Conservation (phyloP, 768 basidiomycete species). For the Boletus vermiculosoides region DNA sequence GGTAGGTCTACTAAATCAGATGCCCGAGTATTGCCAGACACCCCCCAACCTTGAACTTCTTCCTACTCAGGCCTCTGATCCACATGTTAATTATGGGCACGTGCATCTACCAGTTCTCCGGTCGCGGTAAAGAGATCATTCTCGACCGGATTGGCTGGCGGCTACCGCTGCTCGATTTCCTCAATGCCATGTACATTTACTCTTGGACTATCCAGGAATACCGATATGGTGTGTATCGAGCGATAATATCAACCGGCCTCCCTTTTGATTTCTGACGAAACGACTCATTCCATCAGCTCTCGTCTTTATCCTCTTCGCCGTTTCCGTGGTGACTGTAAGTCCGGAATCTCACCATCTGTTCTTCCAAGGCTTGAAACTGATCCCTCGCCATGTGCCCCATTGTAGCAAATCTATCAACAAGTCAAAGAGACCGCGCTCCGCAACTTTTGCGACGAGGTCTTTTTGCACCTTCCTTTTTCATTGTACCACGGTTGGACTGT, state of each 20-base stretch:
- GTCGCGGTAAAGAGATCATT: conserved; percentile 52
- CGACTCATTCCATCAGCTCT: conserved; percentile 29
- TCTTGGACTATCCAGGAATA: conserved; percentile 57
- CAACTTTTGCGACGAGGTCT: conserved; percentile 54
- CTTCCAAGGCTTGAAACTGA: neutral
- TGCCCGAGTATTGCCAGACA: neutral
- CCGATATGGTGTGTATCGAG: conserved; percentile 34
- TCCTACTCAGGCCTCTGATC: conserved; percentile 48
- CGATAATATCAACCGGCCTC: neutral
- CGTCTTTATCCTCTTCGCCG: conserved; percentile 43
- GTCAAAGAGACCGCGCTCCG: conserved; percentile 56
- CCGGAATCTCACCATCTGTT: too few species aligned
- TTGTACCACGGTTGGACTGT: conserved; percentile 66
- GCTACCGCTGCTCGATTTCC: conserved; percentile 58
- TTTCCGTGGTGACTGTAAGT: conserved; percentile 51
- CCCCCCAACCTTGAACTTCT: neutral
- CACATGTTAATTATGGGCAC: conserved; percentile 66
- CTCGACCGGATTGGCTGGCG: conserved; percentile 67
- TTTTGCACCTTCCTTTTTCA: conserved; percentile 73
- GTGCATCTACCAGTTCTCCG: conserved; percentile 59
- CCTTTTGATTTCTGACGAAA: conserved; percentile 12
- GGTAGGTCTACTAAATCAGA: conserved; percentile 36
- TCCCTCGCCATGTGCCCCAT: neutral
- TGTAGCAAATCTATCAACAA: conserved; percentile 61
- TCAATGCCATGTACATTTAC: conserved; percentile 65